Conservation (phyloP, 2,329 filamentous ascomycete genomes). For the Sarocladiaceae sp. region DNA sequence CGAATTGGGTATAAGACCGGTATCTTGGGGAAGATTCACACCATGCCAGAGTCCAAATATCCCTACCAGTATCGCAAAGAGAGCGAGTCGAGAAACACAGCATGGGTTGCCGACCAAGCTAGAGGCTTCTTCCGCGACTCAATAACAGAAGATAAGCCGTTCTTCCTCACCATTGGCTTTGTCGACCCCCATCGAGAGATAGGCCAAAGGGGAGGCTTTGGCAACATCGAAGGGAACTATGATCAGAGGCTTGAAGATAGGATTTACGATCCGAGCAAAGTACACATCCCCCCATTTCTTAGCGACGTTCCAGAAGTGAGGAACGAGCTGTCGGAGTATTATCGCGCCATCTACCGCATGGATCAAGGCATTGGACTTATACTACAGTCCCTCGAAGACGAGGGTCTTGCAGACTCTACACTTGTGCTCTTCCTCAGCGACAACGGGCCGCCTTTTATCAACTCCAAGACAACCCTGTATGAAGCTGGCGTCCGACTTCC, state of each 20-base stretch:
- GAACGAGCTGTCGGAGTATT: conserved; percentile 36
- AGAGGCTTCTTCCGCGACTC: conserved; percentile 30
- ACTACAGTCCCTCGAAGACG: conserved; percentile 24
- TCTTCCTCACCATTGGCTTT: conserved; percentile 39
- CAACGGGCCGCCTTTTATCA: conserved; percentile 43
- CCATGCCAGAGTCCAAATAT: conserved; percentile 32
- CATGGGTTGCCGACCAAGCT: conserved; percentile 30
- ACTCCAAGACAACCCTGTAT: conserved; percentile 44
- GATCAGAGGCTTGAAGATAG: background rate
- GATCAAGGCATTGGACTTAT: conserved; percentile 36
- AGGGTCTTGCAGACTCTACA: conserved; percentile 28
- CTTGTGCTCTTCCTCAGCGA: conserved; percentile 41
- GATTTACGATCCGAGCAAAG: conserved; percentile 20
- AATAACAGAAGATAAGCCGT: conserved; percentile 24
- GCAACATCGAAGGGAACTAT: conserved; percentile 25
- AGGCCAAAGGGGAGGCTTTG: conserved; percentile 32
- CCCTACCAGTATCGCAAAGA: conserved; percentile 34
- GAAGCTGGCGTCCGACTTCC: conserved; percentile 39
- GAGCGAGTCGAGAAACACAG: conserved; percentile 37
- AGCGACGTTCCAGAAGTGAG: conserved; percentile 32
- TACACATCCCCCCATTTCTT: conserved; percentile 35
- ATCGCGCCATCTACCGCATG: conserved; percentile 31
- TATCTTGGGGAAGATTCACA: conserved; percentile 42
- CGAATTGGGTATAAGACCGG: conserved; percentile 36
- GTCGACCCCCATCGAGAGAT: conserved; percentile 40